Base-by-base conservation (phyloP, 345 rosid genomes). In the Durio zibethinus region DNA sequence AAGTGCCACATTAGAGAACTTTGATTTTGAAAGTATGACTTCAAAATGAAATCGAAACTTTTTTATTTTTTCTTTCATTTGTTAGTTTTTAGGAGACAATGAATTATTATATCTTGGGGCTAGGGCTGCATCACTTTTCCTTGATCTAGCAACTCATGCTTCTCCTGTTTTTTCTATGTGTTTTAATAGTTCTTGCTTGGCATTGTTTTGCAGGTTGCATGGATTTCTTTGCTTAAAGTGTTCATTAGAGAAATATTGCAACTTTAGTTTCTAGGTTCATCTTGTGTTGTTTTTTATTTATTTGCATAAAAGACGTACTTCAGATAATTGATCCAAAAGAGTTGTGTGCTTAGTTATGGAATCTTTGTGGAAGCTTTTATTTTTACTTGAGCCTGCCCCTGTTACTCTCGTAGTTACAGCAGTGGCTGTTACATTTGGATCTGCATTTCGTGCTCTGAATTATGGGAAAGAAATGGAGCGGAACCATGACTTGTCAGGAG, bases 391-490 rank as follows among this genome's bases (percentile, higher is more conserved):
- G 85, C 99, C 99, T 78, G 94, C 98, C 1, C 97, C 99, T 1
- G 82, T 87, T 76, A 90, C 97, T 6, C 96, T 93, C 38, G 92
- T 96, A 47, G 21, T 86, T 47, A 93, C 98, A 3, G 99, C 99
- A 21, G 95, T 96, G 23, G 83, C 87, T 4, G 99, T 93, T 68
- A 92, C 99, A 45, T 93, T 96, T 82, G 94, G 92, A 27, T 88
- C 99, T 4, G 99, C 98, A n/a, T 92, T 92, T 80, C 92, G 99
- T 59, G 94, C 99, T 43, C 80, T 96, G 53, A 96, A 96, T 85
- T 86, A 91, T 80, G 94, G 94, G 48, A 96, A 92, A 88, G 97
- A 93, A 82, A 93, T 93, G 99, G 99, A 93, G 84, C 80, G 92
- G 70, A 96, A 93, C 54, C 94, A 87, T 69, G 99, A 93, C 67